Conservation (phyloP, 306 rosid genomes). For the Quercus rubra region DNA sequence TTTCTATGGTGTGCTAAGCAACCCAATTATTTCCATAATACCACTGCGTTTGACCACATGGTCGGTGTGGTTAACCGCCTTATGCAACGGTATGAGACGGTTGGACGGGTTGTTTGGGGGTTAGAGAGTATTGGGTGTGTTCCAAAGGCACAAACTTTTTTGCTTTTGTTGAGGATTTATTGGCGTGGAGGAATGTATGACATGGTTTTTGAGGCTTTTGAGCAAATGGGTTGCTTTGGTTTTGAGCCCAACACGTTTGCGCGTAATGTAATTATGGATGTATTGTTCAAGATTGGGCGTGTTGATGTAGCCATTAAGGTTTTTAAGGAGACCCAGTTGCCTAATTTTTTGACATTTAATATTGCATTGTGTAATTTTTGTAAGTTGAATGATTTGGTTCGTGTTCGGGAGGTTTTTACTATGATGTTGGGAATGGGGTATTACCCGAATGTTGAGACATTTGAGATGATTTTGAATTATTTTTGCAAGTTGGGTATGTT, state of each 20-base stretch:
- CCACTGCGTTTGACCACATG: constrained; percentile 30
- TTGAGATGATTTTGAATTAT: constrained; percentile 44
- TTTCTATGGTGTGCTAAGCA: constrained; percentile 53
- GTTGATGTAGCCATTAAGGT: constrained; percentile 31
- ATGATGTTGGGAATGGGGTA: constrained; percentile 38
- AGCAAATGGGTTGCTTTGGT: constrained; percentile 35
- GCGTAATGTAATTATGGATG: constrained; percentile 53
- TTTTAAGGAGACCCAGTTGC: constrained; percentile 28
- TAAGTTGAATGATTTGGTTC: constrained; percentile 27
- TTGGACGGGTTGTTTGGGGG: constrained; percentile 28
- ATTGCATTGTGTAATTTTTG: constrained; percentile 43
- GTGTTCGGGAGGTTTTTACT: constrained; percentile 28
- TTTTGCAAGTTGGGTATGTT: constrained; percentile 48
- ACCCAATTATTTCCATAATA: constrained; percentile 33
- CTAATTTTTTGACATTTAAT: constrained; percentile 56
- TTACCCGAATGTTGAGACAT: constrained; percentile 38
- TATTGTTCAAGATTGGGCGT: constrained; percentile 37
- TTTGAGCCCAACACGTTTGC: constrained; percentile 50
- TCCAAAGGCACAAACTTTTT: constrained; percentile 40
- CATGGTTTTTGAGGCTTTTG: constrained; percentile 41
- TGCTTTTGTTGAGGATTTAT: constrained; percentile 51
- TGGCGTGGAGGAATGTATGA: constrained; percentile 46
- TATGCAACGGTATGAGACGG: constrained; percentile 30
- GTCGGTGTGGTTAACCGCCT: constrained; percentile 37
- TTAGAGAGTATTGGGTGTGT: constrained; percentile 46